phyloP scores from a whole-genome alignment of 140 eudicot species.

The Cichorium intybus region DNA sequence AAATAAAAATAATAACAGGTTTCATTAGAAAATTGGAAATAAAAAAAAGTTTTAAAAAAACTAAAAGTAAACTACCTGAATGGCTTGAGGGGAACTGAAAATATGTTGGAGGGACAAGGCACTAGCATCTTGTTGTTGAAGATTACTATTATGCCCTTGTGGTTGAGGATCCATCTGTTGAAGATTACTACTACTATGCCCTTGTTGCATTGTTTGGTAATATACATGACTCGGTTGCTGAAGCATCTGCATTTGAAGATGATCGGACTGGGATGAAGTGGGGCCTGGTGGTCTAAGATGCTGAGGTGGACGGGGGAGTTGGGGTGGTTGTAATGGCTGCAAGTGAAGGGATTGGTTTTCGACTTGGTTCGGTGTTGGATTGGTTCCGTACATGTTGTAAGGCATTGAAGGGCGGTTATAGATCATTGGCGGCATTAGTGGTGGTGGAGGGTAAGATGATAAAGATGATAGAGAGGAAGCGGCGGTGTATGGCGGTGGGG shows the following conservation, averaged over 20 bases:
- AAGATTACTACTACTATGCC: constrained; percentile 23
- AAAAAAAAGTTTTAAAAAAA: neutral
- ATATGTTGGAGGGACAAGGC: constrained; percentile 67
- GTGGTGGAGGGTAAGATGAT: constrained; percentile 46
- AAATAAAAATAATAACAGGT: too few relatives aligned
- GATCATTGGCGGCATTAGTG: constrained; percentile 53
- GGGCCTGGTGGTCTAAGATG: constrained; percentile 72
- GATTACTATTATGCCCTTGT: constrained; percentile 49
- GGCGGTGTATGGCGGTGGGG: constrained; percentile 79
- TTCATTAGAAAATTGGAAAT: neutral
- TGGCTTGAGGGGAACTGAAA: constrained; percentile 81
- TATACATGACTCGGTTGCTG: constrained; percentile 61
- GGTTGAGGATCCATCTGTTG: constrained; percentile 42
- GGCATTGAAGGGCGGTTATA: constrained; percentile 69
- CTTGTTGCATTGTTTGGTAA: constrained; percentile 66
- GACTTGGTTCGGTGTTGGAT: constrained; percentile 40
- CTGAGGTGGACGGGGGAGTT: constrained; percentile 68
- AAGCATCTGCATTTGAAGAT: constrained; percentile 54
- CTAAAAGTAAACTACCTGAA: constrained; percentile 49
- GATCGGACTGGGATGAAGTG: constrained; percentile 60
- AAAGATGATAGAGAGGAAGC: constrained; percentile 32
- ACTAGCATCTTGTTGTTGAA: constrained; percentile 62
- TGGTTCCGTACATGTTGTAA: constrained; percentile 40
- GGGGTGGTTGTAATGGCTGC: constrained; percentile 92
- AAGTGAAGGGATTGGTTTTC: constrained; percentile 58